Evolutionary conservation across 345 rosid genomes (phyloP), one percentile per base, ranked within the genome.

Genomic region (Dimocarpus longan): DNA sequence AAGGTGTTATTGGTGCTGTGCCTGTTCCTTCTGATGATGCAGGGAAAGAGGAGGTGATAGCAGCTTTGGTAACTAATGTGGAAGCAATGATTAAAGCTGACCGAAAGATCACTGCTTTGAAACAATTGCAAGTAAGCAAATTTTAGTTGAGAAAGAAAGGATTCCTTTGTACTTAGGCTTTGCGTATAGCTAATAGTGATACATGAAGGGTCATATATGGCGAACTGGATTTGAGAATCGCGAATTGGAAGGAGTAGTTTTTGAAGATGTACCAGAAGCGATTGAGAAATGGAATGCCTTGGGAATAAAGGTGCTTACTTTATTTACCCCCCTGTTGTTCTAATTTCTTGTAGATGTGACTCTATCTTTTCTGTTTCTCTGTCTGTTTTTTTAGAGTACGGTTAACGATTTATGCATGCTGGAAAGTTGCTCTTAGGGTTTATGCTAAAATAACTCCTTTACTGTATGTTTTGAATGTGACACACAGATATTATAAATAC

Each of bases 141-240:
- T 74, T 2, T 50, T 26, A 39, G 19, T 11, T 67, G 1, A 8
- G 40, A 39, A 64, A 75, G 64, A 54, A 10, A 71, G 68, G 32
- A 28, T 50, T 66, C 37, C 13, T 39, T 3, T 70, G 21, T 37
- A 78, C 42, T 48, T 59, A 69, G 16, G 67, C 37, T 54, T 52
- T 44, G 75, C 24, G 75, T 52, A 22, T 65, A 79, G 28, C 77
- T 78, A 60, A 71, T 67, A 21, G 43, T 59, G 69, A 39, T 54
- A 39, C 40, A 28, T 77, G 78, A 88, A 97, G 99, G 99, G 99
- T 80, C 98, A 97, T 87, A 87, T 97, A 82, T 97, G 99, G 99
- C 87, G 80, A 82, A 97, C 99, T 0, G 99, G 99, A 21, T 97
- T 86, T 62, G 82, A 87, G 73, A 88, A 85, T 70, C 86, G 88